Evolutionary conservation across 2,329 filamentous ascomycete genomes (phyloP), one percentile per base, ranked within the genome.

Genomic region (Mollisiaceae sp.): DNA sequence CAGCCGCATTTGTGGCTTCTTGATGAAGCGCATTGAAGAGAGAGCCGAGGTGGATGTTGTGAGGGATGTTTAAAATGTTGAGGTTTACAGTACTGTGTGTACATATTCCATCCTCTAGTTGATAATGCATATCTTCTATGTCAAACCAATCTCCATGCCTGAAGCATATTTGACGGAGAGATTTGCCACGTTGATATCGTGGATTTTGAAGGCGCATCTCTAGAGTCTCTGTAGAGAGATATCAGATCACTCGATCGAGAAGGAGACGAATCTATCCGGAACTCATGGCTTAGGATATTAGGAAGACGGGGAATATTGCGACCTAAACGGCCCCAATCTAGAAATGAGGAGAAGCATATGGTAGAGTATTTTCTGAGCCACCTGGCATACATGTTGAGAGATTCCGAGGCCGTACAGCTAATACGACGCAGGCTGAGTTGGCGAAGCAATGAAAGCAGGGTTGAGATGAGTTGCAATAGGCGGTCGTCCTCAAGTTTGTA

Each of bases 1-100:
- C 80, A 0, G 79, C 79, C 3, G 59, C 72, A 41, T 82, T 82
- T 68, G 70, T 73, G 36, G 68, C 59, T 39, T 57, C 55, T 54
- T 54, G 50, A 54, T 18, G 50, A 18, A 54, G 22, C 11, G 20
- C 15, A 22, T 9, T 24, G 41, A 4, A 15, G 20, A 24, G n/a
- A 32, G 45, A 50, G 9, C 6, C 11, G 45, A 27, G n/a, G 6
- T 41, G 38, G 38, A 14, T 41, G 47, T 27, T 32, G 22, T 11
- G 15, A 32, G 9, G 9, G 20, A 52, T 22, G 14, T 52, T 43
- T 43, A 15, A 18, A n/a, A 43, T n/a, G n/a, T 43, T 43, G 14
- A 18, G 12, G 41, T 43, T n/a, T 43, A 18, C 6, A 15, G 5
- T 43, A 18, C 41, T 43, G n/a, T 15, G 4, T 43, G 41, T 43